Evolutionary conservation across 2,329 filamentous ascomycete species (phyloP), one percentile per base, ranked within the genome.

Genomic region (Rutstroemia sp.): DNA sequence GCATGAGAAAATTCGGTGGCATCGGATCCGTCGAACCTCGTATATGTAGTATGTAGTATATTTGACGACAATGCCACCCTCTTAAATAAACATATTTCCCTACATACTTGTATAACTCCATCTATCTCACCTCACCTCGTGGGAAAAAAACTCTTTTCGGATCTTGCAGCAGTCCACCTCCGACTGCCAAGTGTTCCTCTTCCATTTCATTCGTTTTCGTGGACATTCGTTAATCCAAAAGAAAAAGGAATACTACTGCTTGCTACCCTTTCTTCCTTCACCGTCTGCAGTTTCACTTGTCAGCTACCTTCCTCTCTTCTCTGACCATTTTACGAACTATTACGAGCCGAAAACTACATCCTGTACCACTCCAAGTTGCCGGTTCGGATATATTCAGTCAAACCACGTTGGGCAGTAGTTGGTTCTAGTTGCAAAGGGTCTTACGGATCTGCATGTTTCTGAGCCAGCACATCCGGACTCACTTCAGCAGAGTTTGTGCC

Each of bases 391-490:
- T 30, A 47, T 27, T 41, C 41, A 21, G 21, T n/a, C 10, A 39
- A 37, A 51, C 47, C 47, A 56, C 53, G 27, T 56, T 51, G 19
- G 8, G 38, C 23, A 19, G 25, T 51, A 51, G 27, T 37, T 17
- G 17, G 23, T 41, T 16, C 34, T 27, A 21, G 48, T 56, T 30
- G 45, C 14, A 57, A 51, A 30, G 37, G 34, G 55, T 59, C 30
- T 34, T 9, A 51, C 58, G 57, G 25, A 17, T 49, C 50, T 51
- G 51, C 58, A 56, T 41, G 34, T 44, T 19, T 21, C 41, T 44
- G 14, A 51, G 53, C 56, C 56, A 58, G 17, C 51, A 53, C 54
- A 56, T 46, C 12, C 45, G 41, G 21, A 53, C 23, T 53, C 12
- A 52, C 38, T 27, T 42, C 25, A 51, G n/a, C 19, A 25, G 16